These are phyloP conservation scores for Poa pratensis DNA, from an alignment of 176 grass and related monocot genomes.

Conservation along the genomic window DNA sequence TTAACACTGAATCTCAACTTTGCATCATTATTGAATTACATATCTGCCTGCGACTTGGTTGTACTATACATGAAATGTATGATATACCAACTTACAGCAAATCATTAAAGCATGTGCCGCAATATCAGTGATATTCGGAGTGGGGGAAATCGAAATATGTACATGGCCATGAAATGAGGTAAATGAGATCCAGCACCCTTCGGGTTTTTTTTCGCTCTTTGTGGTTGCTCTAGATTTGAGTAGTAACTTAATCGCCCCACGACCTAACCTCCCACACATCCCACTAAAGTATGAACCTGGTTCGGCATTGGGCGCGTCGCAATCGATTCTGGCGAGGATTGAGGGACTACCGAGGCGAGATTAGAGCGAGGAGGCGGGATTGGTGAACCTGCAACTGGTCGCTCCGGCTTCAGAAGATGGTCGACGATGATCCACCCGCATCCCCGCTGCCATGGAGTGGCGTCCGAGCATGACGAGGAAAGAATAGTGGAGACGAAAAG, in stretches of 20 bases:
- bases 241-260: neutral
- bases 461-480: neutral
- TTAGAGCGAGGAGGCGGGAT: neutral
- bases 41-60: too few species aligned
- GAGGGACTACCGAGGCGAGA: neutral
- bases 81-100: neutral
- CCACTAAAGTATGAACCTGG: neutral
- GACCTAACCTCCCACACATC: neutral
- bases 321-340: neutral
- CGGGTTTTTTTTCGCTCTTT: neutral
- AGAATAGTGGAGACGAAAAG: neutral
- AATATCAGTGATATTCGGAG: neutral
- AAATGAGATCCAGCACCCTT: neutral
- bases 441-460: neutral
- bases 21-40: too few species aligned
- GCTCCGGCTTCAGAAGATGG: neutral
- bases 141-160: constrained; percentile 20
- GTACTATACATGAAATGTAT: neutral
- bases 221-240: neutral
- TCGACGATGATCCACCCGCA: neutral
- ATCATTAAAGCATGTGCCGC: neutral
- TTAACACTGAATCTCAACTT: too few species aligned
- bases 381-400: neutral
- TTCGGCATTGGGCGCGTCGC: neutral
- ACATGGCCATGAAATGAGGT: neutral